phyloP scores from a whole-genome alignment of 2,329 filamentous ascomycete species.

The Parafenestella ontariensis region DNA sequence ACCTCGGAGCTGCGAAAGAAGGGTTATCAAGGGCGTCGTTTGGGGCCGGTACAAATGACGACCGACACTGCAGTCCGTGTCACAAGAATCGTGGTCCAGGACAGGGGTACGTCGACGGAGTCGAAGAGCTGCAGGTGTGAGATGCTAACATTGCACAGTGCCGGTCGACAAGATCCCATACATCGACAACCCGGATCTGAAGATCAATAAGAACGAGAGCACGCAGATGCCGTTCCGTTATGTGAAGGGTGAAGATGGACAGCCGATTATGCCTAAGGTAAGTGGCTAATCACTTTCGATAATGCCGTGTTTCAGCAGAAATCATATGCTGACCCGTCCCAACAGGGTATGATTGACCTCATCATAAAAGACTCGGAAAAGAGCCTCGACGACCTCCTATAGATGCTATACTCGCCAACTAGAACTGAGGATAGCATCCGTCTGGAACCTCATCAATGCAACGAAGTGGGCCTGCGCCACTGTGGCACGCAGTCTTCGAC shows the following conservation, averaged over 20 bases:
- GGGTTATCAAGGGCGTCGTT: slow-evolving; percentile 83
- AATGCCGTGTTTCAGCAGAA: slow-evolving; percentile 16
- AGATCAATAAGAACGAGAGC: slow-evolving; percentile 89
- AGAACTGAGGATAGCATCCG: not conserved
- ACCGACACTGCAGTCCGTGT: slow-evolving; percentile 96
- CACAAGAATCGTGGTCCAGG: slow-evolving; percentile 85
- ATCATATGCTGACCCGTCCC: slow-evolving; percentile 28
- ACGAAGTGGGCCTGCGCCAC: slow-evolving; percentile 38
- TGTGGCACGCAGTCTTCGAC: slow-evolving; percentile 48
- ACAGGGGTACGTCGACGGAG: slow-evolving; percentile 70
- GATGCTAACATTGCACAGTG: slow-evolving; percentile 59
- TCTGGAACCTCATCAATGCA: slow-evolving; percentile 7
- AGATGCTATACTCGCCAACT: slow-evolving; percentile 3
- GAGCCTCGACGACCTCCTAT: slow-evolving; percentile 85
- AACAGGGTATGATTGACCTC: slow-evolving; percentile 89
- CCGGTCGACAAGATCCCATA: slow-evolving; percentile 81
- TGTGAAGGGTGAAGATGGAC: slow-evolving; percentile 74
- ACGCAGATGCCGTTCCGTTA: slow-evolving; percentile 99
- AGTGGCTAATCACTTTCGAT: slow-evolving; percentile 36
- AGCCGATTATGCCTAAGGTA: slow-evolving; percentile 92
- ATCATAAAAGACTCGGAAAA: slow-evolving; percentile 96
- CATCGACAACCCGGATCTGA: slow-evolving; percentile 86
- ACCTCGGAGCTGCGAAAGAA: slow-evolving; percentile 96
- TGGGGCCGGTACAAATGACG: slow-evolving; percentile 96
- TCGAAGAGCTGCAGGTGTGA: not conserved